Conservation (phyloP, 2,329 filamentous ascomycete genomes). For the Paecilomyces niveus region DNA sequence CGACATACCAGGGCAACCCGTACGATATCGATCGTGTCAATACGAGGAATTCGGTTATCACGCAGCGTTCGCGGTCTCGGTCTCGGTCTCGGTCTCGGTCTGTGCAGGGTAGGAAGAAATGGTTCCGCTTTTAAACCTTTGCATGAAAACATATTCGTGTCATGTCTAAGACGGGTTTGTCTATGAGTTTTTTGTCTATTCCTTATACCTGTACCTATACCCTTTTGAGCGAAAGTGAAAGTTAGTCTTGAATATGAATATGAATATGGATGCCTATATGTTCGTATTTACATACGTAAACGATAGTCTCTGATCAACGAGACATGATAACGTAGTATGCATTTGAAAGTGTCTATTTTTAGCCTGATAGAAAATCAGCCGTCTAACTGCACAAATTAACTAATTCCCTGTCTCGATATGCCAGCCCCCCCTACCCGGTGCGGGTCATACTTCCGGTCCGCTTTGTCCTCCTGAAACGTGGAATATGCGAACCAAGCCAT, state of each 20-base stretch:
- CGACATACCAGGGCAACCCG: conserved; percentile 20
- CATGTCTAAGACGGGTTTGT: not conserved
- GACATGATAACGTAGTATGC: not conserved
- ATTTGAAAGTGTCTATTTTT: not conserved
- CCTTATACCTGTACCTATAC: not conserved
- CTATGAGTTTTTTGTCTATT: not conserved
- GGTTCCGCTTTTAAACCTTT: not conserved
- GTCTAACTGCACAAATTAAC: too few relatives aligned
- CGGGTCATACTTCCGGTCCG: too few relatives aligned
- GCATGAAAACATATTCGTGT: not conserved
- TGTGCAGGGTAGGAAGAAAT: not conserved
- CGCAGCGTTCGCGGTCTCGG: conserved; percentile 9
- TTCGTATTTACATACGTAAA: not conserved
- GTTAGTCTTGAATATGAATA: not conserved
- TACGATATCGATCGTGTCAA: conserved; percentile 27
- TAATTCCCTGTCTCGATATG: too few relatives aligned
- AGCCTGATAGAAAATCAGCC: too few relatives aligned
- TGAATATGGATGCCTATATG: not conserved
- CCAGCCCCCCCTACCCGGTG: too few relatives aligned
- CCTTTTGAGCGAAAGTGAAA: not conserved
- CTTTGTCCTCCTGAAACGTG: too few relatives aligned
- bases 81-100: not conserved
- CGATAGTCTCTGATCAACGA: not conserved
- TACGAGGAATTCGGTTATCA: conserved; percentile 20
- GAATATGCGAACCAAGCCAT: too few relatives aligned